Evolutionary conservation across 768 basidiomycete species (phyloP).

Genomic region (Panellus pusillus): DNA sequence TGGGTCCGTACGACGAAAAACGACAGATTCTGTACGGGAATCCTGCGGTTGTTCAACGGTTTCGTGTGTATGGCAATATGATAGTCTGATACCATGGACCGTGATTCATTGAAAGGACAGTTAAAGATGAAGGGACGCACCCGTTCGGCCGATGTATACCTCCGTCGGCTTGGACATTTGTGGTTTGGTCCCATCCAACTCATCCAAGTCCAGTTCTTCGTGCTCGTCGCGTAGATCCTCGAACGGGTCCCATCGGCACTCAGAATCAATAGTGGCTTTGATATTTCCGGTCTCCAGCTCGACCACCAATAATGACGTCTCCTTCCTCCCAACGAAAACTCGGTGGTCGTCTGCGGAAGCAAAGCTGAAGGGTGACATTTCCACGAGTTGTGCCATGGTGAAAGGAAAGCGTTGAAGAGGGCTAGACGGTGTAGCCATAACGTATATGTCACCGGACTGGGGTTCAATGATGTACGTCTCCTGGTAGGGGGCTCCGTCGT

Average conservation of each 20-base stretch:
- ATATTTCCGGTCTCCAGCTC: slow-evolving; percentile 81
- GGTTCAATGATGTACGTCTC: slow-evolving; percentile 95
- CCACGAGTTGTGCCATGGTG: slow-evolving; percentile 90
- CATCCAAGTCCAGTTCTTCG: slow-evolving; percentile 54
- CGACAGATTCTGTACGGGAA: slow-evolving; percentile 74
- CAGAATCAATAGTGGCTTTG: slow-evolving; percentile 71
- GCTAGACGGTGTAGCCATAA: slow-evolving; percentile 66
- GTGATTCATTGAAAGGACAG: no score
- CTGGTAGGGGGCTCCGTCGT: slow-evolving; percentile 50
- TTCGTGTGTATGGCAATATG: slow-evolving; percentile 81
- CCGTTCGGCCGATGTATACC: slow-evolving; percentile 53
- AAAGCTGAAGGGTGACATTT: slow-evolving; percentile 83
- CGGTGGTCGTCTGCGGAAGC: slow-evolving; percentile 60
- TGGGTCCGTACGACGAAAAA: slow-evolving; percentile 94
- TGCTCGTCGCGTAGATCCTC: slow-evolving; percentile 50
- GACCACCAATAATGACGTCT: slow-evolving; percentile 75
- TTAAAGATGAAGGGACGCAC: slow-evolving; percentile 27
- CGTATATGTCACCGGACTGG: slow-evolving; percentile 90
- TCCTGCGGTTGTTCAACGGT: slow-evolving; percentile 31
- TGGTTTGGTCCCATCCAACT: slow-evolving; percentile 52
- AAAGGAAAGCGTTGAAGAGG: slow-evolving; percentile 87
- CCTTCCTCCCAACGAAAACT: slow-evolving; percentile 88
- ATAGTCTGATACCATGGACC: slow-evolving; percentile 38
- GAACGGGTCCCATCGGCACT: slow-evolving; percentile 75
- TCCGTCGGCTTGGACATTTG: slow-evolving; percentile 40